Evolutionary conservation across 1,284 basidiomycete species (phyloP).

Genomic region (Amylostereum areolatum): DNA sequence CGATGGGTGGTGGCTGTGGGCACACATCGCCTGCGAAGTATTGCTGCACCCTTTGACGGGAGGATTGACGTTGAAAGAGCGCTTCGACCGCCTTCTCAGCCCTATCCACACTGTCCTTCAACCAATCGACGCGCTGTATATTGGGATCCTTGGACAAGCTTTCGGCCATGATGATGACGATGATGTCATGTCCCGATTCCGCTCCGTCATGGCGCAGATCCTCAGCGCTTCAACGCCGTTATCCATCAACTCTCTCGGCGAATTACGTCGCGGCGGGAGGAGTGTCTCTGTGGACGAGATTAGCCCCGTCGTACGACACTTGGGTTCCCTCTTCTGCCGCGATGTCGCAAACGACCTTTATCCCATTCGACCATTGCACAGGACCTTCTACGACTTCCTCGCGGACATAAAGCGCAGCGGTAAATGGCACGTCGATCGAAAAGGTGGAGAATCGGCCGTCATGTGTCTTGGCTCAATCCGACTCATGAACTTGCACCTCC

Average conservation of each 20-base stretch:
- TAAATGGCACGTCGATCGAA: constrained; percentile 4
- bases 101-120: not conserved
- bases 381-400: constrained; percentile 12
- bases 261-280: too few relatives aligned
- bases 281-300: too few relatives aligned
- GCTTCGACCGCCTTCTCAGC: too few relatives aligned
- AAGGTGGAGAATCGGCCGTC: not conserved
- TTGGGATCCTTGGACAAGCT: not conserved
- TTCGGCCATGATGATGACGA: not conserved
- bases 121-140: not conserved
- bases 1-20: constrained; percentile 12
- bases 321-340: constrained; percentile 5
- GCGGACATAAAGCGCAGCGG: not conserved
- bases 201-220: not conserved
- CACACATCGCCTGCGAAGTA: constrained; percentile 5
- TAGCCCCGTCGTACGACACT: constrained; percentile 2
- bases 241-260: not conserved
- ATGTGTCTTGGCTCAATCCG: constrained; percentile 1
- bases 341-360: not conserved
- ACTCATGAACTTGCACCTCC: constrained; percentile 3
- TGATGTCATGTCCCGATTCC: not conserved
- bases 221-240: not conserved
- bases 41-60: not conserved
- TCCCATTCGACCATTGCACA: constrained; percentile 6
- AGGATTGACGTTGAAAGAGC: not conserved